Percentiles rank a stretch among this genome's conserved stretches.
Evolutionary conservation across 2,329 filamentous ascomycete species (phyloP).

Genomic region (Penicillium sp.): DNA sequence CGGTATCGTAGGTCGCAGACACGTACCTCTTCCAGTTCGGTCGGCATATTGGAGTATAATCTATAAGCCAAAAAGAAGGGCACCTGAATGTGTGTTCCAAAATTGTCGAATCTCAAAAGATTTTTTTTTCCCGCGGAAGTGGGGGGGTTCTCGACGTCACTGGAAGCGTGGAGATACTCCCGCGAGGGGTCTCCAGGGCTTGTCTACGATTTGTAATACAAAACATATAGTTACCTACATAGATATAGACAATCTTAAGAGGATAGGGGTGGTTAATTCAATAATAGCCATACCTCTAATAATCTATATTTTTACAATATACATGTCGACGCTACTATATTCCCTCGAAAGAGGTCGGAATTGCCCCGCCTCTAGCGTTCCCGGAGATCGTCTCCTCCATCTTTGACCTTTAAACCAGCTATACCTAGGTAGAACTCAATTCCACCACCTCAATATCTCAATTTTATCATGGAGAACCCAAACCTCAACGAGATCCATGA

Average conservation of each 20-base stretch:
- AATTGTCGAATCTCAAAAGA: slow-evolving; percentile 6
- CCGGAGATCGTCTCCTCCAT: background rate
- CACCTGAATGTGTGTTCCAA: background rate
- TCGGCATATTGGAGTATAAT: slow-evolving; percentile 60
- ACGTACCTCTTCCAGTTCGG: slow-evolving; percentile 72
- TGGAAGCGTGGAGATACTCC: slow-evolving; percentile 7
- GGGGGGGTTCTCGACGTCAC: slow-evolving; percentile 22
- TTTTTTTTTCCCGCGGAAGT: slow-evolving; percentile 20
- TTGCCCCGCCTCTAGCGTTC: slow-evolving; percentile 6
- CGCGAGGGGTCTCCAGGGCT: background rate
- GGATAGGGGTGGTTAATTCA: background rate
- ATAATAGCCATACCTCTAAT: background rate
- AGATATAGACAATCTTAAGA: background rate
- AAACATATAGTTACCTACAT: background rate
- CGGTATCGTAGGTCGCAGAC: background rate
- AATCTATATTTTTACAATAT: too few relatives aligned
- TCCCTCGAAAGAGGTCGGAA: background rate
- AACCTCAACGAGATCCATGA: slow-evolving; percentile 46
- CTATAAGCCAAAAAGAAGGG: background rate
- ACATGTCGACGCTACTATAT: background rate
- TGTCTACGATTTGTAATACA: background rate
- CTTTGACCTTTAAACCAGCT: background rate
- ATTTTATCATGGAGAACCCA: slow-evolving; percentile 15
- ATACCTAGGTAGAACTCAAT: background rate
- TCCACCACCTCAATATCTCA: background rate